These are phyloP conservation scores for Cantharellus anzutake DNA, from an alignment of 768 basidiomycete species.

Conservation along the genomic window DNA sequence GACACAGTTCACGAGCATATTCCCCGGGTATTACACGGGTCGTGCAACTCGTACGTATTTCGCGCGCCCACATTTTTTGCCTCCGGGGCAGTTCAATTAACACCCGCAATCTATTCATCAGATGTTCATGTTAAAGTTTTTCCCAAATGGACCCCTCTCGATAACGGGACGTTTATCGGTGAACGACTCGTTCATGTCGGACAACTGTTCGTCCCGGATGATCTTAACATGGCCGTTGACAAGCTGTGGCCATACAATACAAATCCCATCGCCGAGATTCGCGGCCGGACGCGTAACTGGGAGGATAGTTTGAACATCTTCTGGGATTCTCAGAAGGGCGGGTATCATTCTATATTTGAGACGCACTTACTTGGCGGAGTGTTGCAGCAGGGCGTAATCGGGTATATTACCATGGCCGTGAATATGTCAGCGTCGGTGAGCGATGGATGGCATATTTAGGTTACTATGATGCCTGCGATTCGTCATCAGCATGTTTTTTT, in stretches of 20 bases:
- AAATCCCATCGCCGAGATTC: background rate
- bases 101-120: background rate
- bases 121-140: background rate
- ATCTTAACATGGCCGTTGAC: background rate
- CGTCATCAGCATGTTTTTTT: too few relatives aligned
- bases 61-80: background rate
- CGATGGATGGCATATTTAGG: too few relatives aligned
- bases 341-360: background rate
- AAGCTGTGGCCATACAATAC: constrained; percentile 1
- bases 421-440: background rate
- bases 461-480: too few relatives aligned
- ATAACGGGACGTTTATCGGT: background rate
- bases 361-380: background rate
- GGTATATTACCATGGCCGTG: background rate
- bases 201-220: background rate
- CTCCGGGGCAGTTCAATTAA: background rate
- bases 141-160: background rate
- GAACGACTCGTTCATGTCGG: background rate
- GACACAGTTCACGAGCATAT: background rate
- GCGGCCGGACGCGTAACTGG: background rate
- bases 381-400: background rate
- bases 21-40: background rate
- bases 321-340: background rate
- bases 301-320: background rate
- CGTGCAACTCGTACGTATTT: background rate